Conservation (phyloP, 225 moss, liverwort and hornwort genomes). For the Pseudoscleropodium purum region DNA sequence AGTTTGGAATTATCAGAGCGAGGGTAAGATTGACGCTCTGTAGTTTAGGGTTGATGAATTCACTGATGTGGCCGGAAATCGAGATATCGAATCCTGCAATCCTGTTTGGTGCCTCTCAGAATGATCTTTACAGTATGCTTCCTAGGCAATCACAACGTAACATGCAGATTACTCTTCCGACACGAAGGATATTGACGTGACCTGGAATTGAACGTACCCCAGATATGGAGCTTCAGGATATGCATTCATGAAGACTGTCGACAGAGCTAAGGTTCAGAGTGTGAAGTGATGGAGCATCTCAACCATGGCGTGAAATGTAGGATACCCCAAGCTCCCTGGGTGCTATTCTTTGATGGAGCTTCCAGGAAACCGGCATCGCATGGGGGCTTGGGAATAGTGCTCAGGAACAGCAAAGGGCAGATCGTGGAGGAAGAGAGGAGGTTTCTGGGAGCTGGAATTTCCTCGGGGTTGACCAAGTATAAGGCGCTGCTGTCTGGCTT, state of each 20-base stretch:
- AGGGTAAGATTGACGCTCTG: not conserved
- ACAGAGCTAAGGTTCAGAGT: not conserved
- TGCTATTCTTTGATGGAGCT: conserved; percentile 21
- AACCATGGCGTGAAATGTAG: not conserved
- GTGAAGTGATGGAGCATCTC: not conserved
- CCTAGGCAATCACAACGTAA: not conserved
- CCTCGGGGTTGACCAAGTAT: conserved; percentile 16
- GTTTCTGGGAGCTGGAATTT: conserved; percentile 5
- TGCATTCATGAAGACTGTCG: not conserved
- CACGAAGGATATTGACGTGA: conserved; percentile 2
- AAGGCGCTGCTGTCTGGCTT: conserved; percentile 13
- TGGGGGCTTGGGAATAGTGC: conserved; percentile 6
- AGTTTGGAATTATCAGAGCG: not conserved
- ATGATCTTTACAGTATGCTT: conserved; percentile 7
- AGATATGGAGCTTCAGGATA: not conserved
- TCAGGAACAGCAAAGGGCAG: conserved; percentile 20
- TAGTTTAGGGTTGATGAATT: not conserved
- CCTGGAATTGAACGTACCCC: not conserved
- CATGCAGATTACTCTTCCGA: not conserved
- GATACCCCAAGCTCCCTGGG: conserved; percentile 19
- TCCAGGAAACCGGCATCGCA: conserved; percentile 15
- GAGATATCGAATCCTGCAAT: not conserved
- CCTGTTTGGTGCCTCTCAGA: not conserved
- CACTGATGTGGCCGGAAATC: not conserved
- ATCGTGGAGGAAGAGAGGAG: conserved; percentile 16